phyloP scores from a whole-genome alignment of 2,329 filamentous ascomycete genomes.

The Fusarium falciforme region DNA sequence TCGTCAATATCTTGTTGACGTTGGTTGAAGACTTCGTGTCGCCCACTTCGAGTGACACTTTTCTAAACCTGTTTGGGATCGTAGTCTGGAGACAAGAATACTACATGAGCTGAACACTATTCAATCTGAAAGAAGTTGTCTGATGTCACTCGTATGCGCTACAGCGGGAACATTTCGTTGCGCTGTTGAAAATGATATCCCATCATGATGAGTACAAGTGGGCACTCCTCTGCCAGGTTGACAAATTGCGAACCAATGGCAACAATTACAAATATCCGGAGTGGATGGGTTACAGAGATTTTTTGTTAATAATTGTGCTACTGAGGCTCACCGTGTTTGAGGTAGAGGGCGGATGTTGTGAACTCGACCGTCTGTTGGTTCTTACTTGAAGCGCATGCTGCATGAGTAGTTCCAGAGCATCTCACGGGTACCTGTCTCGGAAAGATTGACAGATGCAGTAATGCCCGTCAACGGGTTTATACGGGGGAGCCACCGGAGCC shows the following conservation, averaged over 20 bases:
- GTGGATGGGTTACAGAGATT: not conserved
- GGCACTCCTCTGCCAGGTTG: not conserved
- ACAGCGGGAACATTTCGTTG: not conserved
- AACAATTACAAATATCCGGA: not conserved
- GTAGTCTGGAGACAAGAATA: not conserved
- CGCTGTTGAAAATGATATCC: not conserved
- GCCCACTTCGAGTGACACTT: not conserved
- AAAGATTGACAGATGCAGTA: not conserved
- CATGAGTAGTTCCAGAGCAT: conserved; percentile 13
- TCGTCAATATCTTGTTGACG: not conserved
- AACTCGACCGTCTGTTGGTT: conserved; percentile 1
- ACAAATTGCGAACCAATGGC: not conserved
- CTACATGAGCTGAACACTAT: not conserved
- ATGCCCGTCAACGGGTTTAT: conserved; percentile 12
- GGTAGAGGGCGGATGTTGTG: not conserved
- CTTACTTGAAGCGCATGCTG: conserved; percentile 13
- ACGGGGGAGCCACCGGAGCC: conserved; percentile 3
- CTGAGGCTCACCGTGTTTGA: conserved; percentile 8
- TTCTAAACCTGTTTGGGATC: not conserved
- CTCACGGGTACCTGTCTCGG: conserved; percentile 11
- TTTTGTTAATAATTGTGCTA: not conserved
- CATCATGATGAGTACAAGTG: not conserved
- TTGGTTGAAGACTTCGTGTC: not conserved
- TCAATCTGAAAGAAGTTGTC: not conserved
- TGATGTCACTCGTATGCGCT: not conserved